Evolutionary conservation across 2,329 filamentous ascomycete species (phyloP).

Genomic region (Cadophora sp.): DNA sequence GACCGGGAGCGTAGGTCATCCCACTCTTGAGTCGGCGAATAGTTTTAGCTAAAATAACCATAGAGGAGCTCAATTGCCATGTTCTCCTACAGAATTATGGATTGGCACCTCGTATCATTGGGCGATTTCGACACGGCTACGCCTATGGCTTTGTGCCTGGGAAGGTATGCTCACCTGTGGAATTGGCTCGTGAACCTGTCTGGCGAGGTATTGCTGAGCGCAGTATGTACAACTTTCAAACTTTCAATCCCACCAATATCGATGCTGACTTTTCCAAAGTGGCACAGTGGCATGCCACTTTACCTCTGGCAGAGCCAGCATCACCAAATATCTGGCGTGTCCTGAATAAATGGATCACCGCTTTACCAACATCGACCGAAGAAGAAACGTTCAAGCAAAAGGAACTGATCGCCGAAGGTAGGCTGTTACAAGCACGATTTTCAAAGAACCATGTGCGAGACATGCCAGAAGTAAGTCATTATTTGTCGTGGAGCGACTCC

Average conservation of each 20-base stretch:
- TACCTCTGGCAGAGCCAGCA: not conserved
- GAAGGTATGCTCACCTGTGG: conserved; percentile 8
- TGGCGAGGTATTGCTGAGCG: conserved; percentile 10
- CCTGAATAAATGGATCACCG: not conserved
- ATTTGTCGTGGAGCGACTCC: not conserved
- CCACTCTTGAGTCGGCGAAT: not conserved
- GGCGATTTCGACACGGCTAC: conserved; percentile 11
- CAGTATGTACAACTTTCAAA: not conserved
- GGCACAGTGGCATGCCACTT: conserved; percentile 9
- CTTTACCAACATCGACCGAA: not conserved
- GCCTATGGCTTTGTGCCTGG: conserved; percentile 8
- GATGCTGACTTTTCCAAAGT: not conserved
- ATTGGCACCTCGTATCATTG: conserved; percentile 8
- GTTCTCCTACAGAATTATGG: not conserved
- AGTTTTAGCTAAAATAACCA: not conserved
- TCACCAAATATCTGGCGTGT: not conserved
- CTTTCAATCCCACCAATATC: not conserved
- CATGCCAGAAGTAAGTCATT: not conserved
- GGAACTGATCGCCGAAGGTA: not conserved
- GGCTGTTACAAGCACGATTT: not conserved
- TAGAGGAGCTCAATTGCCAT: conserved; percentile 14
- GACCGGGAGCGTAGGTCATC: conserved; percentile 2
- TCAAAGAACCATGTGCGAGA: not conserved
- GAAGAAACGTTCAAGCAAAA: not conserved
- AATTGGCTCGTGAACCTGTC: conserved; percentile 5